A percentile compares a stretch with the other conserved stretches of the same genome.
Evolutionary conservation across 2,329 filamentous ascomycete genomes (phyloP).

Genomic region (Knufia petricola): DNA sequence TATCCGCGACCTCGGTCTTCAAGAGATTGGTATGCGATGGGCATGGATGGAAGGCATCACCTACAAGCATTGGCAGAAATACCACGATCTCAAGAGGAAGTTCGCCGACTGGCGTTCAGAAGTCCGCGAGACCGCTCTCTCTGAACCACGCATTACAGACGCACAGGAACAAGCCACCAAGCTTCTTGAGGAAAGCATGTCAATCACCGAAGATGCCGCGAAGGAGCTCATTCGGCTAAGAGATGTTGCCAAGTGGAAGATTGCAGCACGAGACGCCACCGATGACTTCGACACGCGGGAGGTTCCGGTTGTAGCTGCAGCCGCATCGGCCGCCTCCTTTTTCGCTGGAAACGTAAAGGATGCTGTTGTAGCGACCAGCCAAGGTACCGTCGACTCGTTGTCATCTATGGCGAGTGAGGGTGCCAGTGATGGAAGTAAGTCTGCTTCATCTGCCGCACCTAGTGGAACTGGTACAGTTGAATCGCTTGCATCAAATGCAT

Average conservation of each 20-base stretch:
- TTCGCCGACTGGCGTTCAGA: constrained; percentile 79
- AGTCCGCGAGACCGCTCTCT: constrained; percentile 64
- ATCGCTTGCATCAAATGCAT: constrained; percentile 29
- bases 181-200: constrained; percentile 72
- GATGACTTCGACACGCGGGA: constrained; percentile 68
- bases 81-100: constrained; percentile 73
- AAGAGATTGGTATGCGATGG: constrained; percentile 88
- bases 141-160: constrained; percentile 59
- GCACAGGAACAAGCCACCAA: constrained; percentile 59
- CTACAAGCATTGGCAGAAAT: constrained; percentile 95
- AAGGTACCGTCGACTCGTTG: constrained; percentile 29
- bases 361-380: constrained; percentile 24
- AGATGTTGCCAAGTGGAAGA: constrained; percentile 76
- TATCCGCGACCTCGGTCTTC: constrained; percentile 73
- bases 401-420: constrained; percentile 24
- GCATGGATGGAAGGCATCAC: constrained; percentile 92
- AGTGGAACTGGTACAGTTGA: constrained; percentile 24
- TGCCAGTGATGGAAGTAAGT: constrained; percentile 9
- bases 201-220: constrained; percentile 65
- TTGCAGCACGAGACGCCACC: constrained; percentile 60
- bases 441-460: not conserved
- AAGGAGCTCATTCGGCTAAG: constrained; percentile 72
- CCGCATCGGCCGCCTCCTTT: constrained; percentile 28
- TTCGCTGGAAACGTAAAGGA: constrained; percentile 21
- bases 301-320: constrained; percentile 45